These are phyloP conservation scores for Penicillium riverlandense DNA, from an alignment of 495 filamentous ascomycete species.

Conservation along the genomic window DNA sequence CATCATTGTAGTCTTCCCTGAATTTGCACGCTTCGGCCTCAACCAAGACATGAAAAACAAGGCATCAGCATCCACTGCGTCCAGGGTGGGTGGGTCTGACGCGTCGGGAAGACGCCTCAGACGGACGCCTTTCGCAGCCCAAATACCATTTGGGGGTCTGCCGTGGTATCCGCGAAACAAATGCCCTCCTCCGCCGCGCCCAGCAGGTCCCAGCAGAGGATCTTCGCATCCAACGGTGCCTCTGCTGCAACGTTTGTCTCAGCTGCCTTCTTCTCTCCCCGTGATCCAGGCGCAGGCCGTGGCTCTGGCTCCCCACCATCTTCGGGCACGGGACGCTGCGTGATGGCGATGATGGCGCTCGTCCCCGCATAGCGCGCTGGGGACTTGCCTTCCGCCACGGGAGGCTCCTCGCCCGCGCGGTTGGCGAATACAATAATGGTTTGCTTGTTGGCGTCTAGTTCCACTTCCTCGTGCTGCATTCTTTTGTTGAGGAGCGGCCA, in stretches of 20 bases:
- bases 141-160: constrained; percentile 37
- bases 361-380: constrained; percentile 69
- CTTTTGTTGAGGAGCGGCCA: constrained; percentile 57
- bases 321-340: constrained; percentile 21
- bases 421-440: constrained; percentile 81
- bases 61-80: neutral
- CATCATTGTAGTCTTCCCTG: no score
- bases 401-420: constrained; percentile 64
- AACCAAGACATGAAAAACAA: neutral
- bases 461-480: constrained; percentile 32
- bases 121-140: constrained; percentile 13
- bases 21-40: no score
- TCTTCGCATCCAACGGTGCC: constrained; percentile 29
- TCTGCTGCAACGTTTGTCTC: constrained; percentile 7
- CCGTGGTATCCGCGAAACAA: constrained; percentile 41
- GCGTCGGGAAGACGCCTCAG: neutral
- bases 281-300: constrained; percentile 8
- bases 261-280: constrained; percentile 3
- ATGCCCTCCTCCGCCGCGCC: constrained; percentile 40
- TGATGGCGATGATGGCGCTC: constrained; percentile 71
- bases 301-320: constrained; percentile 16
- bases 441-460: constrained; percentile 30
- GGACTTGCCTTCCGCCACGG: constrained; percentile 32
- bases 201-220: constrained; percentile 40
- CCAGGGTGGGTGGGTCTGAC: constrained; percentile 1